Base-by-base conservation (phyloP, 2,329 filamentous ascomycete species). In the Zelopaecilomyces penicillatus region DNA sequence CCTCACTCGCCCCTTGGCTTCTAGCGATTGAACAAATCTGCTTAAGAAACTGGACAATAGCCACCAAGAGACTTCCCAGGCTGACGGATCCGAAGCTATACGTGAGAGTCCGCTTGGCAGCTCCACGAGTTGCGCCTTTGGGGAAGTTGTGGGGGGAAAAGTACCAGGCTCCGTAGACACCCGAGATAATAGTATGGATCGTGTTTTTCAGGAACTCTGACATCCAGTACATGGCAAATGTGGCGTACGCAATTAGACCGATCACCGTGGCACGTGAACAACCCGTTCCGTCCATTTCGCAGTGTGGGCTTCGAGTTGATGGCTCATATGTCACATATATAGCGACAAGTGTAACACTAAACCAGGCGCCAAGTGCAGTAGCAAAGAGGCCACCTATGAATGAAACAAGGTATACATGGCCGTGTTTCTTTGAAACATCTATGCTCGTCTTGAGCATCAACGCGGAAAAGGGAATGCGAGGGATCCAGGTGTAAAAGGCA, bases 151-250 rank as follows among this genome's bases (percentile, higher is more conserved):
- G 67, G 0, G 78, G 65, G 51, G 78, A 84, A 62, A 95, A 96
- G 68, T 95, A 97, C 91, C 91, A 97, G 1, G 85, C 84, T 1
- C 88, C 90, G 56, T 95, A 96, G 0, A 95, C 82, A 0, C 91
- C 90, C 0, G 88, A 85, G 47, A 95, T 85, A 27, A 82, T 89
- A 2, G 84, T 85, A 61, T 97, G 89, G 39, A 95, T 87, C 1
- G 87, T 89, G 65, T 95, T 95, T 70, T 96, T 96, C 55, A 96
- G 69, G 76, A 85, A 91, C 62, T 97, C 91, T 2, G 86, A 84
- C 52, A 95, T 82, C 91, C 91, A 97, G 67, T 94, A 96, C 66
- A 83, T 87, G 43, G 89, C 83, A 57, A 97, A 96, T 0, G 89
- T 95, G 53, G 89, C 77, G 61, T 94, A 96, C 12, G 84, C 86